Percentiles rank a stretch among this genome's conserved stretches.
phyloP scores from a whole-genome alignment of 1,139 yeast species.

The Dujonia santamariae region DNA sequence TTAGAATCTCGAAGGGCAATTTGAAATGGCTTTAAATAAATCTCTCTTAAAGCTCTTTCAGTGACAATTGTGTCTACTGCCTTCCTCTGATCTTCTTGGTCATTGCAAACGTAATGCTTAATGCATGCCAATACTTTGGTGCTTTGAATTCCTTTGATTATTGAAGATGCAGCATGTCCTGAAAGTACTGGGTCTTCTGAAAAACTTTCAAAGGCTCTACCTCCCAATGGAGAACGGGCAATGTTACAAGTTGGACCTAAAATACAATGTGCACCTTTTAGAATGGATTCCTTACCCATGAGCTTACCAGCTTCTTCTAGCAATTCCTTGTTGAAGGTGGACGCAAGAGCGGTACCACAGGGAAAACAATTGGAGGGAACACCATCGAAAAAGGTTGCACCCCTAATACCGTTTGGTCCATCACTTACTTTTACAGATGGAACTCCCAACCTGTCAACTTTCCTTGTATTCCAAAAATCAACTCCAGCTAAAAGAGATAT shows the following conservation, averaged over 20 bases:
- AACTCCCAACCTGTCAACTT: conserved; percentile 16
- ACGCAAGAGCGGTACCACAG: conserved; percentile 22
- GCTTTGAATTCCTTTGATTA: conserved; percentile 54
- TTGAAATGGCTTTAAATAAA: conserved; percentile 61
- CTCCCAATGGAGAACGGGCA: conserved; percentile 60
- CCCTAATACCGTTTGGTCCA: conserved; percentile 24
- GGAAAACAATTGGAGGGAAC: conserved; percentile 23
- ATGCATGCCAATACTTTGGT: conserved; percentile 53
- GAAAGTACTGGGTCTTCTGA: conserved; percentile 60
- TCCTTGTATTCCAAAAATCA: conserved; percentile 22
- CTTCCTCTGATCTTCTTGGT: conserved; percentile 54
- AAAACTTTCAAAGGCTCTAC: conserved; percentile 63
- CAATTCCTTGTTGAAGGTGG: conserved; percentile 19
- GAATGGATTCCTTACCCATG: conserved; percentile 49
- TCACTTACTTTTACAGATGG: conserved; percentile 19
- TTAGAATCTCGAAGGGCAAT: conserved; percentile 48
- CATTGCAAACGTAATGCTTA: conserved; percentile 61
- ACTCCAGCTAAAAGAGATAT: conserved; percentile 17
- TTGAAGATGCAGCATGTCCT: conserved; percentile 48
- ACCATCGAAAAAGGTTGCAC: conserved; percentile 18
- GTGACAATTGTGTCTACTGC: conserved; percentile 47
- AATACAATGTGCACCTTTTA: conserved; percentile 47
- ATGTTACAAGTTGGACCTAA: conserved; percentile 57
- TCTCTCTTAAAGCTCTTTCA: conserved; percentile 58
- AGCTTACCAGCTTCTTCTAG: conserved; percentile 37